These are phyloP conservation scores for Fusarium sp. DNA, from an alignment of 2,329 filamentous ascomycete genomes.

Conservation along the genomic window DNA sequence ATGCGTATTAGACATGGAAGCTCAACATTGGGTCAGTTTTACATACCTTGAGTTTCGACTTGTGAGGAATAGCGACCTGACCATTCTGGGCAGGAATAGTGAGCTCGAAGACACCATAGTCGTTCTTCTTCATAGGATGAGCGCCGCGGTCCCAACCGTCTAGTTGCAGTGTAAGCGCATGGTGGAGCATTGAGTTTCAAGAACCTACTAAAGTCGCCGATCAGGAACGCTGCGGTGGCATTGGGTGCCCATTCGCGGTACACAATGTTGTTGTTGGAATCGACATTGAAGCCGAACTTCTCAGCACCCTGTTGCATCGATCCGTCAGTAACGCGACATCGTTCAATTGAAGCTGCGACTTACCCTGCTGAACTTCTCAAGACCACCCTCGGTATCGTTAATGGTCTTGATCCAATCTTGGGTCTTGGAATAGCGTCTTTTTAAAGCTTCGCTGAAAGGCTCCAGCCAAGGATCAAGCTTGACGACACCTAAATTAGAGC, in stretches of 20 bases:
- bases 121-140: slow-evolving; percentile 87
- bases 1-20: slow-evolving; percentile 14
- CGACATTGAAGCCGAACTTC: slow-evolving; percentile 86
- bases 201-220: slow-evolving; percentile 90
- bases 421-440: slow-evolving; percentile 80
- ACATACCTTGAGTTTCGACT: slow-evolving; percentile 92
- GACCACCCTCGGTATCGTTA: slow-evolving; percentile 84
- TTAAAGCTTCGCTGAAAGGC: slow-evolving; percentile 84
- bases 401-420: slow-evolving; percentile 90
- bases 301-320: slow-evolving; percentile 76
- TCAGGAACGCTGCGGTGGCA: slow-evolving; percentile 83
- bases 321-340: slow-evolving; percentile 14
- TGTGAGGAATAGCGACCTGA: slow-evolving; percentile 84
- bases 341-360: slow-evolving; percentile 37
- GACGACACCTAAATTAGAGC: slow-evolving; percentile 75
- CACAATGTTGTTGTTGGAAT: slow-evolving; percentile 83
- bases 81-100: slow-evolving; percentile 79
- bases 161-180: slow-evolving; percentile 55
- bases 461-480: slow-evolving; percentile 89
- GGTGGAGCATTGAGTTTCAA: not conserved
- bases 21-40: not conserved
- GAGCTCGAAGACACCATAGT: slow-evolving; percentile 89
- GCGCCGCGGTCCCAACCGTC: slow-evolving; percentile 88
- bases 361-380: slow-evolving; percentile 92
- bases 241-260: slow-evolving; percentile 98